A percentile compares a stretch with the other conserved stretches of the same genome.
phyloP scores from a whole-genome alignment of 2,329 filamentous ascomycete species.

The Diaporthe destruens region DNA sequence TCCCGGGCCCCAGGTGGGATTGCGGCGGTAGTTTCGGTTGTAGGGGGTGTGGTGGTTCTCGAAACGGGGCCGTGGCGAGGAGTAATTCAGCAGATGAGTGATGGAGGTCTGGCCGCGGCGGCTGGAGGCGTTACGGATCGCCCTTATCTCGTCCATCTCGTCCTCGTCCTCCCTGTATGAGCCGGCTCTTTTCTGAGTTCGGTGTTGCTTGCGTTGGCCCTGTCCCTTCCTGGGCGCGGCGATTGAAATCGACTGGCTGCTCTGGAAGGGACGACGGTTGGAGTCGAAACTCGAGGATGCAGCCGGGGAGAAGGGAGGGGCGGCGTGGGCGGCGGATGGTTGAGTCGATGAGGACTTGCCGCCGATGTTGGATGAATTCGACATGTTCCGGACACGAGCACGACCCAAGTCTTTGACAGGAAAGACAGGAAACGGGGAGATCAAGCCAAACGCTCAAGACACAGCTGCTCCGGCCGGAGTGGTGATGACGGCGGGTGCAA shows the following conservation, averaged over 20 bases:
- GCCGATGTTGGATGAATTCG: constrained; percentile 57
- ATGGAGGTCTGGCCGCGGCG: constrained; percentile 96
- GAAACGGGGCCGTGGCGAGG: constrained; percentile 78
- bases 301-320: constrained; percentile 57
- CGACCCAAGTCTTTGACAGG: neutral
- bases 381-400: constrained; percentile 38
- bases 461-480: neutral
- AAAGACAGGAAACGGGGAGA: neutral
- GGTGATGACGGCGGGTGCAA: constrained; percentile 4
- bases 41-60: constrained; percentile 65
- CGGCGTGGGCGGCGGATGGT: constrained; percentile 56
- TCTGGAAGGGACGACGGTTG: constrained; percentile 60
- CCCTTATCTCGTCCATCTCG: constrained; percentile 82
- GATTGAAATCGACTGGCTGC: constrained; percentile 50
- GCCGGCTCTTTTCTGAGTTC: constrained; percentile 80
- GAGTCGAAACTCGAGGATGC: constrained; percentile 63
- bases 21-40: constrained; percentile 72
- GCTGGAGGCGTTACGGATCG: constrained; percentile 68
- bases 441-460: neutral
- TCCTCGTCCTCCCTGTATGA: constrained; percentile 77
- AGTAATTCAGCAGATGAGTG: constrained; percentile 95
- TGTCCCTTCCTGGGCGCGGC: constrained; percentile 80
- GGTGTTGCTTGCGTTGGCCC: constrained; percentile 83
- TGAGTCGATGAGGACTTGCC: constrained; percentile 63
- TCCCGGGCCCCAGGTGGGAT: constrained; percentile 85